These are phyloP conservation scores for Beverwykella pulmonaria DNA, from an alignment of 495 filamentous ascomycete species.

Conservation along the genomic window DNA sequence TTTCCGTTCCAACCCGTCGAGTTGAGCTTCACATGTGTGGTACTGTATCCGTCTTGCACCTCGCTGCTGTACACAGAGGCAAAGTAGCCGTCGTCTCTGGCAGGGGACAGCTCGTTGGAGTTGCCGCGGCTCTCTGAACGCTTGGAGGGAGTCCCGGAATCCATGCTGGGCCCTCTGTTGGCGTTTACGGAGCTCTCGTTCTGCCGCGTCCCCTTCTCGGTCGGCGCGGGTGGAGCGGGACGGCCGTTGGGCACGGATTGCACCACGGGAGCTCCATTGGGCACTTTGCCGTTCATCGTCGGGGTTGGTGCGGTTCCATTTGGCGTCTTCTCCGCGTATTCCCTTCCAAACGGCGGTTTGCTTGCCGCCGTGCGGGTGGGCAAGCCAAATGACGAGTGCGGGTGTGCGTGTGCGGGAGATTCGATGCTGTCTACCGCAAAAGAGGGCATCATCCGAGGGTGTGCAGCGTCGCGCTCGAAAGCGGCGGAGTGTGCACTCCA, in stretches of 20 bases:
- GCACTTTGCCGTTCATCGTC: slow-evolving; percentile 34
- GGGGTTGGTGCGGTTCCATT: slow-evolving; percentile 29
- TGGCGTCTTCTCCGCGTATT: slow-evolving; percentile 24
- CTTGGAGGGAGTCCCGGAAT: slow-evolving; percentile 22
- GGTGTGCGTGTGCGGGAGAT: slow-evolving; percentile 22
- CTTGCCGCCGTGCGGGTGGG: slow-evolving; percentile 24
- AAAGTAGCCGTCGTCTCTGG: slow-evolving; percentile 35
- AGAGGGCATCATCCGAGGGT: slow-evolving; percentile 38
- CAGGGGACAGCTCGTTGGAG: slow-evolving; percentile 4
- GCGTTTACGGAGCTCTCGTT: slow-evolving; percentile 7
- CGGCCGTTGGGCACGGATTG: slow-evolving; percentile 35
- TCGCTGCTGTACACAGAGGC: slow-evolving; percentile 32
- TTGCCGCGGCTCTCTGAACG: slow-evolving; percentile 22
- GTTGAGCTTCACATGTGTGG: slow-evolving; percentile 35
- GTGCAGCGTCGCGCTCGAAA: slow-evolving; percentile 11
- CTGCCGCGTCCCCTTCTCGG: slow-evolving; percentile 20
- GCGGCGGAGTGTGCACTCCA: slow-evolving; percentile 18
- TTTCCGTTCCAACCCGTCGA: slow-evolving; percentile 2
- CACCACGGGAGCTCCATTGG: slow-evolving; percentile 26
- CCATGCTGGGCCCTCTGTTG: slow-evolving; percentile 11
- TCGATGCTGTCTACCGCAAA: slow-evolving; percentile 35
- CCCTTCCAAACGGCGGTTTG: slow-evolving; percentile 13
- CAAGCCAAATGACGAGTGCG: slow-evolving; percentile 16
- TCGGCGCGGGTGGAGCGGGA: slow-evolving; percentile 2
- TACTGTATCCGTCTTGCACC: slow-evolving; percentile 25